Evolutionary conservation across 139 green algal species (phyloP), one percentile per base, ranked within the genome.

Genomic region (Chlamydomonas sp.): DNA sequence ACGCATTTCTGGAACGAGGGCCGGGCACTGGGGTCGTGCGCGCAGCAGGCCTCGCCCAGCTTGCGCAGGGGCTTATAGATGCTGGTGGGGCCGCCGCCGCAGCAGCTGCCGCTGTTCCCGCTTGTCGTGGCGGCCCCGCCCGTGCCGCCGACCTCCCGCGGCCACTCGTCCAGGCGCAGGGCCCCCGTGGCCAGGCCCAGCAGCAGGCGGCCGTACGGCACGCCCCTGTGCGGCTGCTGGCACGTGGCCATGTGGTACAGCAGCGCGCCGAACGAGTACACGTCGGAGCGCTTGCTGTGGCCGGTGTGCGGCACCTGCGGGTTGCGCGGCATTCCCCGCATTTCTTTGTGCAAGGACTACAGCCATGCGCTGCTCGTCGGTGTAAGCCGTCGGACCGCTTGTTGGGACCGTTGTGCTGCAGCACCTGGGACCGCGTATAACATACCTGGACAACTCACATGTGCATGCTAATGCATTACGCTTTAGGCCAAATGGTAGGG

Each of bases 171-270:
- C 6, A 87, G 62, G 12, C 4, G 5, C n/a, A 87, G 31, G 16
- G 9, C 5, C 12, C 83, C 83, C 4, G 72, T 87, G n/a, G 73
- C 61, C n/a, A 87, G 72, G 3, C 69, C 69, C 59, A 75, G 16
- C n/a, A 87, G 83, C 72, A 87, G 73, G 3, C 68, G 18, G 31
- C 72, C 73, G 57, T 73, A 72, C 17, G 61, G 83, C 16, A 87
- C 68, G 83, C 73, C 72, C 83, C 73, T 60, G 60, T 15, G 57
- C 4, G 83, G 83, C 62, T 87, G 83, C 62, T 57, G 60, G 77
- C 76, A 77, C 14, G 77, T 79, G 61, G 57, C 73, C 85, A 89
- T 84, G 77, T 84, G 77, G 77, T 80, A 83, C 67, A 89, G 77
- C 67, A 89, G 4, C 59, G 59, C 72, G 67, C 85, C 85, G 77